Base-by-base conservation (phyloP, 495 filamentous ascomycete species). In the Trichocladium uniseriatum region DNA sequence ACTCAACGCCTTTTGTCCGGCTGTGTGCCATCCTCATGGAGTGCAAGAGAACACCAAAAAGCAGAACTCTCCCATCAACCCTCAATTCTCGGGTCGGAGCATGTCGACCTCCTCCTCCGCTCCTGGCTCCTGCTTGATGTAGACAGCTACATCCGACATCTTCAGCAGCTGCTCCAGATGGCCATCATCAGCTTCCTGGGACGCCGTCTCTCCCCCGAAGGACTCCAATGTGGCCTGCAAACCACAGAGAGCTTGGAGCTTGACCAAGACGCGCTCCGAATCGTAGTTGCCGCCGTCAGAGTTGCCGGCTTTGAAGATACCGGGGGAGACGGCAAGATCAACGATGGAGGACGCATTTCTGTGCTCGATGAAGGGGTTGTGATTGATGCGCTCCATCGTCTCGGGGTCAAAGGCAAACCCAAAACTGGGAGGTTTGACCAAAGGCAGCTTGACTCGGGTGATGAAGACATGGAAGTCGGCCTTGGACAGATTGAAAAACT, bases 231-330 rank as follows among this genome's bases (percentile, higher is more conserved):
- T 14, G 2, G 18, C 29, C 0, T 50, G n/a, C 1, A 46, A 9
- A 13, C 35, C 28, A 28, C 38, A 48, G 0, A 55, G 16, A 1
- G 43, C 49, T n/a, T 47, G 21, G 0, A 53, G 52, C 15, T 55
- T 59, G 9, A 55, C 38, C 18, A 59, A 32, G 15, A 53, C 32
- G 3, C 32, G 32, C 41, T 43, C 15, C 6, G 29, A 21, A 7
- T 38, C 21, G 42, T 55, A 59, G 8, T 52, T 29, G 0, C 5
- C 28, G 1, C 56, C 49, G 0, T 59, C 52, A 0, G 38, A 18
- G 18, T 49, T 59, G 9, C 52, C 45, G 16, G 36, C 19, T n/a
- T 59, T 55, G 24, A 55, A 9, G 18, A 58, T 31, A 5, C 48
- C 48, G 0, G 56, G 56, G 0, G 48, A 51, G 11, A 54, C 29